Base-by-base conservation (phyloP, 192 early-diverging fungal genomes). In the Chytriomyces sp. region DNA sequence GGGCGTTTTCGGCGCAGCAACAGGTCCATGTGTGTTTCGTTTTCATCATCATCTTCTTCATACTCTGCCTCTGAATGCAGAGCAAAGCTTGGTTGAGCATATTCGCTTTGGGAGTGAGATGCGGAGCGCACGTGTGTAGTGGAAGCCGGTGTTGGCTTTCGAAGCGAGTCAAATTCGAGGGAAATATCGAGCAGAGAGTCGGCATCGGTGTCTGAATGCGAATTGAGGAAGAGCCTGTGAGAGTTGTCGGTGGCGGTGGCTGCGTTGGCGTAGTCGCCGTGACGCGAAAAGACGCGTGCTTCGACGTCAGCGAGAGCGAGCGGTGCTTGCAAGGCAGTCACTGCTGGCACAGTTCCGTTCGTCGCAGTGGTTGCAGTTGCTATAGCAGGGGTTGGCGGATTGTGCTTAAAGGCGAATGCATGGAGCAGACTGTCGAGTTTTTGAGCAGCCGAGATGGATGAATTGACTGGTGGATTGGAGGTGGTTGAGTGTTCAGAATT, bases 81-180 rank as follows among this genome's bases (percentile, higher is more conserved):
- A 28, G 36, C 19, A 26, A 62, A 62, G 38, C 38, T 62, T 14
- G 37, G 17, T 12, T 14, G 17, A 37, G 60, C 60, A 36, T 62
- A 62, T 26, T 62, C 60, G 30, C 30, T 28, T 57, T 57, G n/a
- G 14, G 56, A n/a, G n/a, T n/a, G n/a, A n/a, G n/a, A n/a, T 57
- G 30, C n/a, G 26, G 7, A 26, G 10, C 56, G 30, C n/a, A 10
- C 8, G 30, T 10, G n/a, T 49, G 10, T 49, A 14, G 44, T n/a
- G 10, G 44, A 49, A 14, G n/a, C 44, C 10, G 12, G 10, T 49
- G 44, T 49, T 49, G 10, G 10, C 44, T 10, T 49, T 14, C 44
- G 44, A n/a, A 14, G 12, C 44, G 12, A 10, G n/a, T 49, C 10
- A 49, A 49, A 49, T 10, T 14, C 44, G 44, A 49, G 12, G 44